These are phyloP conservation scores for Verticillium nonalfalfae DNA, from an alignment of 2,329 filamentous ascomycete species.

Conservation along the genomic window DNA sequence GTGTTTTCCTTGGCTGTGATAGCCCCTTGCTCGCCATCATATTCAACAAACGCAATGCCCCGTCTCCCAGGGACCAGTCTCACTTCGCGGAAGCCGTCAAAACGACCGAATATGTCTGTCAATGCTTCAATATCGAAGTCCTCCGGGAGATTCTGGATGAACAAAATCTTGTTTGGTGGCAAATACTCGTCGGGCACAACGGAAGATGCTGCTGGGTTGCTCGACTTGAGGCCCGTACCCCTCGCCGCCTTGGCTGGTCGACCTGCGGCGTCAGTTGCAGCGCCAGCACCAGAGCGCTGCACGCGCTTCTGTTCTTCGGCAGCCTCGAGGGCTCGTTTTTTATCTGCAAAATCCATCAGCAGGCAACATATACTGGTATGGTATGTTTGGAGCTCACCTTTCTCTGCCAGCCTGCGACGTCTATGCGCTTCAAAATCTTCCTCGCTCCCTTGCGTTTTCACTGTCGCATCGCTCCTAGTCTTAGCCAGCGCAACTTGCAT, in stretches of 20 bases:
- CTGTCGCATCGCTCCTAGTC: constrained; percentile 80
- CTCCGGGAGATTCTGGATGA: constrained; percentile 86
- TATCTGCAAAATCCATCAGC: constrained; percentile 33
- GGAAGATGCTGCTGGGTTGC: constrained; percentile 57
- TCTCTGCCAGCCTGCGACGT: constrained; percentile 76
- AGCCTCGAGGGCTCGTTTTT: constrained; percentile 77
- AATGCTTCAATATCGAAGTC: constrained; percentile 78
- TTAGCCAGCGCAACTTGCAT: constrained; percentile 81
- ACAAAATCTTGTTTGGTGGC: constrained; percentile 93
- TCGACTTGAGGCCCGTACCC: constrained; percentile 70
- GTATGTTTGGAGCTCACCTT: constrained; percentile 52
- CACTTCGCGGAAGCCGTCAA: constrained; percentile 92
- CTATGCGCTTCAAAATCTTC: constrained; percentile 89
- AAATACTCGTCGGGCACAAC: constrained; percentile 96
- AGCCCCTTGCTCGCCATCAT: constrained; percentile 82
- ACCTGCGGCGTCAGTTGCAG: constrained; percentile 38
- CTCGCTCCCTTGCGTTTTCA: constrained; percentile 63
- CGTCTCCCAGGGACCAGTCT: constrained; percentile 78
- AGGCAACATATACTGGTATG: neutral
- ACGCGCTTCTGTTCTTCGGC: constrained; percentile 72
- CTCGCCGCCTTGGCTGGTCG: constrained; percentile 66
- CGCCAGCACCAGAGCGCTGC: constrained; percentile 50
- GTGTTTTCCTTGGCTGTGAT: constrained; percentile 93
- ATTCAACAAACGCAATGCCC: constrained; percentile 94
- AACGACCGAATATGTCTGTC: constrained; percentile 75